Percentiles rank a stretch among this genome's conserved stretches.
phyloP scores from a whole-genome alignment of 2,329 filamentous ascomycete genomes.

The Coleophoma cylindrospora region DNA sequence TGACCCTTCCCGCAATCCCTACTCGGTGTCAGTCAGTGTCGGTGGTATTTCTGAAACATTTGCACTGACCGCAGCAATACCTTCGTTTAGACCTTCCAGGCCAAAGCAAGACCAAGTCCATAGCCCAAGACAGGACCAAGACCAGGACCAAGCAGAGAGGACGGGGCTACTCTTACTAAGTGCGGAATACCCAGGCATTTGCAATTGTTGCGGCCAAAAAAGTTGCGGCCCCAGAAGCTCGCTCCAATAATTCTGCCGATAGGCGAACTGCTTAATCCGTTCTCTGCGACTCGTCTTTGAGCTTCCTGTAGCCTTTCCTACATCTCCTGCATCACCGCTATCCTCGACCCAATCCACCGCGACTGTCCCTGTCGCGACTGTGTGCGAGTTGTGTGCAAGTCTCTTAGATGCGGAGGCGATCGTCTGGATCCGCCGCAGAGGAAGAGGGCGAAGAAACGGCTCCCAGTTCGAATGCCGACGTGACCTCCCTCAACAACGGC shows the following conservation, averaged over 20 bases:
- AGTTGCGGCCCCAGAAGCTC: too few species aligned
- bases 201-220: too few species aligned
- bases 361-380: conserved; percentile 17
- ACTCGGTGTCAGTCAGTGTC: not conserved
- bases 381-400: conserved; percentile 16
- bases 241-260: not conserved
- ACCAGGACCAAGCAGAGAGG: too few species aligned
- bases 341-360: conserved; percentile 3
- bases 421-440: conserved; percentile 27
- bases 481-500: conserved; percentile 9
- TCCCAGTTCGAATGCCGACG: conserved; percentile 12
- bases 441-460: conserved; percentile 26
- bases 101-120: not conserved
- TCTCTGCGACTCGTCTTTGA: not conserved
- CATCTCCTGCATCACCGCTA: conserved; percentile 2
- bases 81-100: not conserved
- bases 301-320: not conserved
- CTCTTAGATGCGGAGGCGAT: conserved; percentile 29
- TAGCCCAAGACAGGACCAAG: too few species aligned
- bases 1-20: not conserved
- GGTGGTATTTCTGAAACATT: not conserved
- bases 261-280: not conserved
- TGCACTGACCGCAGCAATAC: not conserved
- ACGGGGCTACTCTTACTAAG: too few species aligned
- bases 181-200: too few species aligned